Conservation (phyloP, 306 rosid species). For the Medicago ruthenica region DNA sequence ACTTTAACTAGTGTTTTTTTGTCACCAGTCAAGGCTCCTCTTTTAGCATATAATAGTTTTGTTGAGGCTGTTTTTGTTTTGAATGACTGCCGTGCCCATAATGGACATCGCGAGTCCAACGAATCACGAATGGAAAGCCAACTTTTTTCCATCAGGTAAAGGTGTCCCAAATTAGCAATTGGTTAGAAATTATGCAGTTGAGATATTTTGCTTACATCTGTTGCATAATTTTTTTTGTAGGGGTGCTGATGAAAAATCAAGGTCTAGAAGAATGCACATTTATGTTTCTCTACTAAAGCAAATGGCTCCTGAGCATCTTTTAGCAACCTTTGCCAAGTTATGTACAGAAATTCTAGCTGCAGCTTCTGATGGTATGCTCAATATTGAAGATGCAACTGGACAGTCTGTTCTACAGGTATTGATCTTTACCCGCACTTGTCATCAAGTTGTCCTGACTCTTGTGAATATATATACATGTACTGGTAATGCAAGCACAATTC, state of each 20-base stretch:
- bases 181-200: conserved; percentile 29
- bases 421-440: conserved; percentile 17
- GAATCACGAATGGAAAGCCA: conserved; percentile 63
- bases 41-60: conserved; percentile 89
- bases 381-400: conserved; percentile 71
- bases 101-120: conserved; percentile 65
- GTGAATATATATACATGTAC: background rate
- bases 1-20: conserved; percentile 37
- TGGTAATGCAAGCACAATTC: background rate
- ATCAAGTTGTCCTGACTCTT: conserved; percentile 8
- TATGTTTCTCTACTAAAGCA: conserved; percentile 88
- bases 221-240: conserved; percentile 48
- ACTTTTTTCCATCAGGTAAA: conserved; percentile 80
- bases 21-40: conserved; percentile 86
- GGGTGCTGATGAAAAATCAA: conserved; percentile 78
- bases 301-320: conserved; percentile 96
- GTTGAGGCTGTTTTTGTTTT: conserved; percentile 88
- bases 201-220: conserved; percentile 18
- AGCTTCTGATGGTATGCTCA: conserved; percentile 88
- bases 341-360: conserved; percentile 91
- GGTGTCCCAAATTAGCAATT: conserved; percentile 33
- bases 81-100: conserved; percentile 76
- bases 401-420: conserved; percentile 88
- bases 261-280: conserved; percentile 86
- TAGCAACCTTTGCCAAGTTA: conserved; percentile 90